Evolutionary conservation across 352 stramenopile genomes (phyloP).

Genomic region (Thraustochytrium sp.): DNA sequence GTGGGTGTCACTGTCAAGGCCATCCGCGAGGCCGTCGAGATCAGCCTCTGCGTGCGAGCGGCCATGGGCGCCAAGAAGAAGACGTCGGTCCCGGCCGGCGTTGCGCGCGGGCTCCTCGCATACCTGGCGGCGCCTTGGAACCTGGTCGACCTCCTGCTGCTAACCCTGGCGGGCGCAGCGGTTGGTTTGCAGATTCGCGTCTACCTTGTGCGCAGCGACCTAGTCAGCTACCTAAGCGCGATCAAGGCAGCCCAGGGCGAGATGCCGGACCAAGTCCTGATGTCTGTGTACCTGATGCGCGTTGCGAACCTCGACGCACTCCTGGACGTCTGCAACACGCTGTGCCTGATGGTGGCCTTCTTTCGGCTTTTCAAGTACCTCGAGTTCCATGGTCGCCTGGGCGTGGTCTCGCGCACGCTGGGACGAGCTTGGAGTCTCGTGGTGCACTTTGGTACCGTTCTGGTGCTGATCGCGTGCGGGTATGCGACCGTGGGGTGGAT

Average conservation of each 20-base stretch:
- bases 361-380: background rate
- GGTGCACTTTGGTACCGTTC: background rate
- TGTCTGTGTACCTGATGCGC: background rate
- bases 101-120: background rate
- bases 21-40: background rate
- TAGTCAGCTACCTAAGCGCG: background rate
- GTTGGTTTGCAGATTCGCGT: background rate
- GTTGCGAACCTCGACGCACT: background rate
- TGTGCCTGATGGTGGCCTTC: background rate
- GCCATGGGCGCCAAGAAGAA: background rate
- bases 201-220: background rate
- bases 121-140: background rate
- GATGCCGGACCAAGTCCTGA: background rate
- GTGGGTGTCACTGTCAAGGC: background rate
- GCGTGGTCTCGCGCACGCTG: background rate
- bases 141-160: background rate
- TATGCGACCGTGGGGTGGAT: slow-evolving; percentile 10
- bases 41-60: background rate
- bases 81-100: background rate
- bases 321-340: background rate
- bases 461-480: background rate
- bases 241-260: background rate
- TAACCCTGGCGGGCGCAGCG: background rate
- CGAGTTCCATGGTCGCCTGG: background rate
- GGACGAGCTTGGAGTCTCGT: background rate